These are phyloP conservation scores for Chrysophaeum taylorii DNA, from an alignment of 352 stramenopile genomes.

Conservation along the genomic window DNA sequence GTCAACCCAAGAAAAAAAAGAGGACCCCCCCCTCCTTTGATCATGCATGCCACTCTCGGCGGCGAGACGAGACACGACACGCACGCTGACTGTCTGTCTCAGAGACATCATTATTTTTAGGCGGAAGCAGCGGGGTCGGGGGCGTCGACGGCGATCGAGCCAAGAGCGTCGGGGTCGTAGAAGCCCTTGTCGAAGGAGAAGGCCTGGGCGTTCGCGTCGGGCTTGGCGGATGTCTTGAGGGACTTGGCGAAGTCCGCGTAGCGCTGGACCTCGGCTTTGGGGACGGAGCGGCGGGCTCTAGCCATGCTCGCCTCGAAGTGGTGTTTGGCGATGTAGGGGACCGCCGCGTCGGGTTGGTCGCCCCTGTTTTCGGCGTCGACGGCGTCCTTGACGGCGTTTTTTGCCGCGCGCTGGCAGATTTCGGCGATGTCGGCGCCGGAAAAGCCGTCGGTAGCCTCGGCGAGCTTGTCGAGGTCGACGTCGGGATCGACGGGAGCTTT, in stretches of 20 bases:
- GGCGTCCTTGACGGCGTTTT: slow-evolving; percentile 63
- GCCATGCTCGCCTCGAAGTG: slow-evolving; percentile 68
- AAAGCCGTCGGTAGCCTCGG: slow-evolving; percentile 60
- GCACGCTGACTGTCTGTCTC: too few relatives aligned
- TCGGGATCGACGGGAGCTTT: slow-evolving; percentile 61
- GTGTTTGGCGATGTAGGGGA: slow-evolving; percentile 53
- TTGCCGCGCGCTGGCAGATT: slow-evolving; percentile 64
- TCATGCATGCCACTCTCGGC: too few relatives aligned
- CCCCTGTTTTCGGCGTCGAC: slow-evolving; percentile 53
- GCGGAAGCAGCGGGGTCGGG: too few relatives aligned
- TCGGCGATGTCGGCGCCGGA: slow-evolving; percentile 64
- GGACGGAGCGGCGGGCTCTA: slow-evolving; percentile 56
- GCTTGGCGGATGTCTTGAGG: slow-evolving; percentile 41
- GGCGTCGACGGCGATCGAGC: too few relatives aligned
- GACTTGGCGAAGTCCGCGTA: slow-evolving; percentile 63
- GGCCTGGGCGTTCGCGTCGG: neutral
- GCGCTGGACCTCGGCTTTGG: slow-evolving; percentile 59
- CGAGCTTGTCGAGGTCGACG: slow-evolving; percentile 52
- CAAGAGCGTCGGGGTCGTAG: too few relatives aligned
- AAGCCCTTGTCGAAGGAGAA: slow-evolving; percentile 10
- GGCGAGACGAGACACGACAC: too few relatives aligned
- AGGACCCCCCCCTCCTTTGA: too few relatives aligned
- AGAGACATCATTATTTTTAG: too few relatives aligned
- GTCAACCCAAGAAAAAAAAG: too few relatives aligned
- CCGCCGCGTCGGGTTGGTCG: slow-evolving; percentile 50